Evolutionary conservation across 192 early-diverging fungal species (phyloP).

Genomic region (Gaertneriomyces semiglobifer): DNA sequence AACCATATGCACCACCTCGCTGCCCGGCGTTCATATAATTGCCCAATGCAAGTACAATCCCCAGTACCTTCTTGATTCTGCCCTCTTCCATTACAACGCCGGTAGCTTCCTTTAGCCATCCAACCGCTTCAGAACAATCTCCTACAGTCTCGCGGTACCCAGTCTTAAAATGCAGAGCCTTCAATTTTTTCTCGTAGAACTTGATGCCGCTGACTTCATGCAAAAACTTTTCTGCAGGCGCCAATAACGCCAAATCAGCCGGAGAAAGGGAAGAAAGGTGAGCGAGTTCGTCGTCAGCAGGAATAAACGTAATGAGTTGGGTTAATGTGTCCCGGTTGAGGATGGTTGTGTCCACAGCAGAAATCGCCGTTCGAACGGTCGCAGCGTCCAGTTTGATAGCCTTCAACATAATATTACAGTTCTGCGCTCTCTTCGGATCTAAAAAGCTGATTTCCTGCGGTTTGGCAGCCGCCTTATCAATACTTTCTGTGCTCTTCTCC

Average conservation of each 20-base stretch:
- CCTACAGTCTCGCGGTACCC: constrained; percentile 41
- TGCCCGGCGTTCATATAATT: constrained; percentile 55
- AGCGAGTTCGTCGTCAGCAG: constrained; percentile 46
- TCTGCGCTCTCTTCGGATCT: constrained; percentile 47
- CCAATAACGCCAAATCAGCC: constrained; percentile 42
- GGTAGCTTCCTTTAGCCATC: constrained; percentile 33
- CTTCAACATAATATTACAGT: constrained; percentile 44
- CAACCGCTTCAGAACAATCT: constrained; percentile 43
- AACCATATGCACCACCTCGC: constrained; percentile 52
- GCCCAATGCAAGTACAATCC: constrained; percentile 52
- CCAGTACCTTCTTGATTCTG: constrained; percentile 47
- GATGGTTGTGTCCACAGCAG: constrained; percentile 28
- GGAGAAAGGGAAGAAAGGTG: constrained; percentile 33
- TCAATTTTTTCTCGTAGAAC: constrained; percentile 43
- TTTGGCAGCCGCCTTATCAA: constrained; percentile 8
- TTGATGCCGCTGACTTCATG: constrained; percentile 42
- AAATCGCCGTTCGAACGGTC: constrained; percentile 38
- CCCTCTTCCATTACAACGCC: constrained; percentile 43
- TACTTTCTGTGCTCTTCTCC: constrained; percentile 30
- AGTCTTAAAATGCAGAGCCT: constrained; percentile 45
- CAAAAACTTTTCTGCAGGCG: constrained; percentile 47
- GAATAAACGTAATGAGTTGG: constrained; percentile 48
- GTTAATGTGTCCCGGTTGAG: constrained; percentile 37
- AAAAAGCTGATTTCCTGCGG: constrained; percentile 47
- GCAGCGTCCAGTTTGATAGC: constrained; percentile 46